These are phyloP conservation scores for Aspergillus egyptiacus DNA, from an alignment of 495 filamentous ascomycete species.

Conservation along the genomic window DNA sequence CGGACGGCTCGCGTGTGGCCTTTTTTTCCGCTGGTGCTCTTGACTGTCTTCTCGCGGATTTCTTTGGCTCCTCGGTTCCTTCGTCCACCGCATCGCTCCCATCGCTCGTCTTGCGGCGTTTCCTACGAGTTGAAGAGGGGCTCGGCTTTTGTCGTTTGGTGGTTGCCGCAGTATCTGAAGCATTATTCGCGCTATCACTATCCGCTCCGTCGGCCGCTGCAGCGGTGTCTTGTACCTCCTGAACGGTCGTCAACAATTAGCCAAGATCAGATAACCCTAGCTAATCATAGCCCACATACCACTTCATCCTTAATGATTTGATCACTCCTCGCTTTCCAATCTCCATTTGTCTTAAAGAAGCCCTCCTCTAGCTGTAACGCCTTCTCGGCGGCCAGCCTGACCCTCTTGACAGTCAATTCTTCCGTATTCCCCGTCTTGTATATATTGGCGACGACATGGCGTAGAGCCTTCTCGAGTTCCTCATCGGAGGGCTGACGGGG, in stretches of 20 bases:
- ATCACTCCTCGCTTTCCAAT: constrained; percentile 81
- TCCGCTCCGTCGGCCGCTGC: constrained; percentile 12
- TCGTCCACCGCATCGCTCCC: constrained; percentile 22
- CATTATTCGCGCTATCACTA: constrained; percentile 2
- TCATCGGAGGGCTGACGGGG: constrained; percentile 27
- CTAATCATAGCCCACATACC: constrained; percentile 41
- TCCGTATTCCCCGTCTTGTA: constrained; percentile 54
- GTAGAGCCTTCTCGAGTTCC: constrained; percentile 49
- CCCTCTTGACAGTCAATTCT: constrained; percentile 68
- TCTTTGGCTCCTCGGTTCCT: constrained; percentile 24
- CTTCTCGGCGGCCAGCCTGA: constrained; percentile 62
- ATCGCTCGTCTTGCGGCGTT: constrained; percentile 33
- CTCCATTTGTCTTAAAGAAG: constrained; percentile 57
- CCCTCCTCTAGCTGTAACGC: constrained; percentile 57
- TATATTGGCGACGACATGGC: constrained; percentile 50
- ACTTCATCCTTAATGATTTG: constrained; percentile 62
- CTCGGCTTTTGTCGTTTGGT: constrained; percentile 27
- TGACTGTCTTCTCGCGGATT: constrained; percentile 19
- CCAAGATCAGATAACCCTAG: not conserved
- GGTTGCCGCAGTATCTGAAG: constrained; percentile 20
- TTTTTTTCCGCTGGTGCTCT: constrained; percentile 22
- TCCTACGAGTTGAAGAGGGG: constrained; percentile 23
- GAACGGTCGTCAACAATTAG: constrained; percentile 1
- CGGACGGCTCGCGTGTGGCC: constrained; percentile 23
- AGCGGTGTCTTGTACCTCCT: constrained; percentile 30